Conservation (phyloP, 805 yeast genomes). For the Lipomyces chichibuensis region DNA sequence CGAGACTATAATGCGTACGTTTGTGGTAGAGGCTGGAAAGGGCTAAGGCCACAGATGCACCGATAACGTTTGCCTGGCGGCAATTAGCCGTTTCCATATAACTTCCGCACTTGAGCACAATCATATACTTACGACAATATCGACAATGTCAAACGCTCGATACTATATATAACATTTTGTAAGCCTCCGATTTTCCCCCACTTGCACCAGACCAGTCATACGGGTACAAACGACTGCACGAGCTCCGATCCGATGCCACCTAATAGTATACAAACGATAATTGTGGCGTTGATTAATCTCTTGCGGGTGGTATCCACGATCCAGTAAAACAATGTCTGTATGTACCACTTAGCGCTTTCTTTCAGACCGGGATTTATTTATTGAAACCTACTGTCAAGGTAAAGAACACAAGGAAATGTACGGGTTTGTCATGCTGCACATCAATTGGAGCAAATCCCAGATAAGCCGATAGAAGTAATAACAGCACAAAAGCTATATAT, state of each 20-base stretch:
- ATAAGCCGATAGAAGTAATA: slow-evolving; percentile 37
- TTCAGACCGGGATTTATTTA: neutral
- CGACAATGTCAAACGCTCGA: slow-evolving; percentile 46
- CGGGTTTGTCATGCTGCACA: slow-evolving; percentile 48
- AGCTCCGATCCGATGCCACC: slow-evolving; percentile 50
- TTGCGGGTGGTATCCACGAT: slow-evolving; percentile 46
- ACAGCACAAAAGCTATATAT: slow-evolving; percentile 37
- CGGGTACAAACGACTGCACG: slow-evolving; percentile 44
- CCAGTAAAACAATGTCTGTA: slow-evolving; percentile 48
- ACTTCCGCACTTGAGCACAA: neutral
- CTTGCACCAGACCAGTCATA: slow-evolving; percentile 6
- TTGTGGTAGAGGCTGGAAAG: slow-evolving; percentile 46
- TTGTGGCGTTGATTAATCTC: slow-evolving; percentile 44
- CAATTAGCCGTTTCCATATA: neutral
- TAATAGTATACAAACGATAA: slow-evolving; percentile 42
- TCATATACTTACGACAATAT: slow-evolving; percentile 43
- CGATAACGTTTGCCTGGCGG: slow-evolving; percentile 44
- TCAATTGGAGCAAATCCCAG: slow-evolving; percentile 43
- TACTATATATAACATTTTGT: slow-evolving; percentile 25
- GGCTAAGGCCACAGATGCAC: slow-evolving; percentile 43
- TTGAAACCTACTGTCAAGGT: slow-evolving; percentile 39
- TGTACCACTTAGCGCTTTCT: neutral
- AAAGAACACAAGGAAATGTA: slow-evolving; percentile 47
- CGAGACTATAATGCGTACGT: slow-evolving; percentile 36
- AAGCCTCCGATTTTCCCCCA: neutral